Base-by-base conservation (phyloP, 345 rosid species). In the Reutealis trisperma region DNA sequence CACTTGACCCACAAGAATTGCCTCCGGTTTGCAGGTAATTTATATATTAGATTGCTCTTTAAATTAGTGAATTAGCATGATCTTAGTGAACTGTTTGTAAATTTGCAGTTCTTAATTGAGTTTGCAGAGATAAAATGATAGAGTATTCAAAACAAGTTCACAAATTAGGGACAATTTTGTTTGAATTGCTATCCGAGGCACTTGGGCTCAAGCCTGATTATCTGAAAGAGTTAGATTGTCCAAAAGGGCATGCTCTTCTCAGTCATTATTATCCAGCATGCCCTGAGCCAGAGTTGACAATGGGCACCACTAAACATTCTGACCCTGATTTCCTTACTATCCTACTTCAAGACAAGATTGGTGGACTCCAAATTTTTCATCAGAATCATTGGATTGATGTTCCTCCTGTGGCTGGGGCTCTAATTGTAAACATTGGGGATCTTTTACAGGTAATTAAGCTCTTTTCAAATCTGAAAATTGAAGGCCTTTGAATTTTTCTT, bases 241-340 rank as follows among this genome's bases (percentile, higher is more conserved):
- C 21, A 13, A 75, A 69, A 52, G 78, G 75, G n/a, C 70, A 54
- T 11, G 32, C 70, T 14, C 11, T 75, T 0, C 12, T 66, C 27
- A 30, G 72, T 34, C 78, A 79, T 30, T 79, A 79, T 59, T 79
- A 74, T 42, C 83, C 83, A 16, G 71, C 83, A 62, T 79, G 83
- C 5, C 83, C 83, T 21, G 67, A 60, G 30, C 81, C 77, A 8
- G 67, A 78, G 16, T 44, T 72, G 65, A 34, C 77, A 1, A 64
- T 73, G 60, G 72, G 73, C 34, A 58, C 72, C 16, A 19, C 60
- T 15, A 54, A 65, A 32, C 81, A 78, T 59, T 55, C 72, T 10
- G 81, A 78, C 49, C 67, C 67, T 27, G 49, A 41, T 30, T 73
- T 74, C 55, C 65, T 79, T 22, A 73, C 77, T 30, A 32, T 79